Conservation (phyloP, 495 filamentous ascomycete species). For the Penicillium malachiteum region DNA sequence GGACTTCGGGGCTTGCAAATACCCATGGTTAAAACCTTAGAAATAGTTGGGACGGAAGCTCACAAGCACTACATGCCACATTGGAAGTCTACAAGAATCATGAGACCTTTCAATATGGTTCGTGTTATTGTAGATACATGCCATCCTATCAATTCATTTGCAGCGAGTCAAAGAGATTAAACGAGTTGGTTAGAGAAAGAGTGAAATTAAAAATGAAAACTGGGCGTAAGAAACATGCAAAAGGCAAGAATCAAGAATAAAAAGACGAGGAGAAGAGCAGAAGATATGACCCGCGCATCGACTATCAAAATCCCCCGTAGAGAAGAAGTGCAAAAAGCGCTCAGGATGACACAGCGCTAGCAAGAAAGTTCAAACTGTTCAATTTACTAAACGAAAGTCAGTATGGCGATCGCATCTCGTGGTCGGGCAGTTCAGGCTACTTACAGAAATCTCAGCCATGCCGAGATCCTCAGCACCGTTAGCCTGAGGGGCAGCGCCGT, state of each 20-base stretch:
- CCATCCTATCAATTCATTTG: constrained; percentile 11
- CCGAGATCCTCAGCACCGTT: constrained; percentile 45
- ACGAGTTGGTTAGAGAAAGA: constrained; percentile 1
- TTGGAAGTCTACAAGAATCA: background rate
- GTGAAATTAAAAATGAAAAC: constrained; percentile 2
- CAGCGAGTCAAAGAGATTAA: constrained; percentile 21
- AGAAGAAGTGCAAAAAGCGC: constrained; percentile 3
- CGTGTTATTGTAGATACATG: constrained; percentile 26
- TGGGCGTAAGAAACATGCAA: background rate
- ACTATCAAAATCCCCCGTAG: constrained; percentile 19
- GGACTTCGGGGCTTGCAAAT: no score
- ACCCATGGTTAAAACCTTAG: no score
- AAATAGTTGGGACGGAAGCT: no score
- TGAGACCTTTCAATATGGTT: constrained; percentile 12
- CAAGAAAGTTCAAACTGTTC: background rate
- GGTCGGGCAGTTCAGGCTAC: constrained; percentile 2
- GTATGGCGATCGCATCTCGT: background rate
- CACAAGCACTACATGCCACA: no score
- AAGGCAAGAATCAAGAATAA: constrained; percentile 14
- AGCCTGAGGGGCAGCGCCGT: constrained; percentile 37
- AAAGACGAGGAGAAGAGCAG: constrained; percentile 16
- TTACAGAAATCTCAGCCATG: constrained; percentile 56
- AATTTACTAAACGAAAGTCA: constrained; percentile 25
- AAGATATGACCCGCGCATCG: constrained; percentile 33
- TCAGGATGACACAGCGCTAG: background rate